Conservation (phyloP, 2,329 filamentous ascomycete genomes). For the Nakataea oryzae region DNA sequence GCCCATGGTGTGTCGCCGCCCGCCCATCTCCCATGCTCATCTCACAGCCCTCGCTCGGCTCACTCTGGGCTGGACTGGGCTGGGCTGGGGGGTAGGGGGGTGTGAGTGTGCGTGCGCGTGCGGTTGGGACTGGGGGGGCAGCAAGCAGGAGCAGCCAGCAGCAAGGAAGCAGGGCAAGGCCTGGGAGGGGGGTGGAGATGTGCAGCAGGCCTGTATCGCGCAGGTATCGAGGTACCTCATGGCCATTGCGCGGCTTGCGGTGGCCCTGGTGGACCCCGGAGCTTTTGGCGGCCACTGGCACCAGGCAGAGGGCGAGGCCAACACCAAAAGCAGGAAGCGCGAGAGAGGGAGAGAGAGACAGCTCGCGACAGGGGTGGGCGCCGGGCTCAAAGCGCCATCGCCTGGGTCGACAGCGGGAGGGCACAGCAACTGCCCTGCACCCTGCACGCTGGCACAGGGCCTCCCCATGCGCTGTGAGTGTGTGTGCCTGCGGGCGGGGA, state of each 20-base stretch:
- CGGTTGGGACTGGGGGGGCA: background rate
- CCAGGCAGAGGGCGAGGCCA: background rate
- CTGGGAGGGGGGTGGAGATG: background rate
- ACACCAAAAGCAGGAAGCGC: background rate
- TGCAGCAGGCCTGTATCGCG: background rate
- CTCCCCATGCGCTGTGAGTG: background rate
- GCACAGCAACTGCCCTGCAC: background rate
- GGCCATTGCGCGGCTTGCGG: background rate
- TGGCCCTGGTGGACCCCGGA: background rate
- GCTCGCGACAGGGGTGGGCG: background rate
- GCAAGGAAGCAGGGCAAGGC: background rate
- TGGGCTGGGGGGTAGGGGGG: background rate
- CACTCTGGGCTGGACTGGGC: background rate
- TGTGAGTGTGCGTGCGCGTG: background rate
- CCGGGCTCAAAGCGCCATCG: background rate
- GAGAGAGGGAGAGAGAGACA: background rate
- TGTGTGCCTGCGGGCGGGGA: background rate
- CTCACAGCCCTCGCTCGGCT: background rate
- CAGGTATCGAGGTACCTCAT: background rate
- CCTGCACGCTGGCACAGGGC: background rate
- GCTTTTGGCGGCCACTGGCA: background rate
- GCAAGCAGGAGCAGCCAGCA: background rate
- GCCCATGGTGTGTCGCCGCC: background rate
- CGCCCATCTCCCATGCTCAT: background rate
- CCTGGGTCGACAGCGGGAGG: background rate